Base-by-base conservation (phyloP, 768 basidiomycete species). In the Suillus alpinus region DNA sequence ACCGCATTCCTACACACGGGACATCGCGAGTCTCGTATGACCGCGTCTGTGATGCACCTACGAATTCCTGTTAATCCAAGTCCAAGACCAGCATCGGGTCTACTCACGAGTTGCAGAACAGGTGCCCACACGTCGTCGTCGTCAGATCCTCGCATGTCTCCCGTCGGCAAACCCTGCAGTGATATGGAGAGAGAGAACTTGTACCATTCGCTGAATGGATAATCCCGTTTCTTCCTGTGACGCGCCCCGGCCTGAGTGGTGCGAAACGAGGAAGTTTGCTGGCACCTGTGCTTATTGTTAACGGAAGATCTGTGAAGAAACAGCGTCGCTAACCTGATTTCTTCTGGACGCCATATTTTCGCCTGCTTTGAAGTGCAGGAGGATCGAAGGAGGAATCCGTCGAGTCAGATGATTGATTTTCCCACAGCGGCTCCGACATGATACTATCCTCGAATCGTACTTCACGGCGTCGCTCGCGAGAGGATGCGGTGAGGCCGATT, bases 91-190 rank as follows among this genome's bases (percentile, higher is more conserved):
- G 8, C 16, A 34, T n/a, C 0, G 46, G 51, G 64, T 69, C 63
- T 59, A 75, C 82, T 62, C 67, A 82, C 83, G 72, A 57, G 60
- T 85, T 77, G 65, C 86, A 87, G 64, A 87, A 87, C 32, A 87
- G 71, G 63, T 87, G 86, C 9, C 86, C 86, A 66, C 86, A 87
- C 74, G 83, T 82, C 4, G 83, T 86, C 39, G 82, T 84, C 31
- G 84, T 86, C 43, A 81, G 80, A 62, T 83, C 80, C 29, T 80
- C 76, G 64, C 83, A 84, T 36, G 78, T 74, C 59, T 84, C 78
- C 36, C 68, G 71, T 29, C 78, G 73, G 65, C 85, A 87, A 1
- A 76, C 71, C 56, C 86, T 78, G 60, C 83, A 86, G 60, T 85
- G 81, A 44, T 73, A 73, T 10, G 69, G 71, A 7, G 64, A 43